These are phyloP conservation scores for Diplodia sapinea DNA, from an alignment of 2,329 filamentous ascomycete genomes.

Conservation along the genomic window DNA sequence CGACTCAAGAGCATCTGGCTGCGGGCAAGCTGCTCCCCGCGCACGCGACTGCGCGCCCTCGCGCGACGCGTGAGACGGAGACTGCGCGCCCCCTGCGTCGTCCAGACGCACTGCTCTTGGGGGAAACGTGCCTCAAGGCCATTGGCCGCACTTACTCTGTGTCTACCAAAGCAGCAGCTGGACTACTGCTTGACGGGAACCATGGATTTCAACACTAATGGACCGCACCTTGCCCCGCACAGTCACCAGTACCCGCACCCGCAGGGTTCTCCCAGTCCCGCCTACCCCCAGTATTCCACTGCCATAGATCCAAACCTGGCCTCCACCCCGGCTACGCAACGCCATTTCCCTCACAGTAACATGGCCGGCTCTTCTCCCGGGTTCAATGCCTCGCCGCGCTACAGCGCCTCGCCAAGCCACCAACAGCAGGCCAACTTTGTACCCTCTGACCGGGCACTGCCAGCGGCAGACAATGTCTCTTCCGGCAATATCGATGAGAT, in stretches of 20 bases:
- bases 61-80: conserved; percentile 36
- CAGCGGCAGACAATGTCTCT: conserved; percentile 67
- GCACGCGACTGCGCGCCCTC: conserved; percentile 27
- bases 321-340: conserved; percentile 31
- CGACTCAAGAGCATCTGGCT: conserved; percentile 30
- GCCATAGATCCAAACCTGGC: conserved; percentile 19
- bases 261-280: conserved; percentile 39
- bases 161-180: conserved; percentile 2
- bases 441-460: conserved; percentile 62
- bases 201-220: conserved; percentile 28
- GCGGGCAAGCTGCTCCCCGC: conserved; percentile 33
- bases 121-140: background rate
- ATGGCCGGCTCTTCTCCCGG: conserved; percentile 32
- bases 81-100: conserved; percentile 37
- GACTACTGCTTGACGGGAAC: conserved; percentile 12
- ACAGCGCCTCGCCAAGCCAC: conserved; percentile 47
- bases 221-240: conserved; percentile 40
- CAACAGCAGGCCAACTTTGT: conserved; percentile 41
- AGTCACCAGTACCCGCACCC: conserved; percentile 43
- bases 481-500: conserved; percentile 77
- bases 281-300: conserved; percentile 34
- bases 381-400: conserved; percentile 45
- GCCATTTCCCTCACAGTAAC: conserved; percentile 45
- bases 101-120: conserved; percentile 26
- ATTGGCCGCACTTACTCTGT: conserved; percentile 12